Conservation (phyloP, 257 asterid genomes). For the Solanum tarijense region DNA sequence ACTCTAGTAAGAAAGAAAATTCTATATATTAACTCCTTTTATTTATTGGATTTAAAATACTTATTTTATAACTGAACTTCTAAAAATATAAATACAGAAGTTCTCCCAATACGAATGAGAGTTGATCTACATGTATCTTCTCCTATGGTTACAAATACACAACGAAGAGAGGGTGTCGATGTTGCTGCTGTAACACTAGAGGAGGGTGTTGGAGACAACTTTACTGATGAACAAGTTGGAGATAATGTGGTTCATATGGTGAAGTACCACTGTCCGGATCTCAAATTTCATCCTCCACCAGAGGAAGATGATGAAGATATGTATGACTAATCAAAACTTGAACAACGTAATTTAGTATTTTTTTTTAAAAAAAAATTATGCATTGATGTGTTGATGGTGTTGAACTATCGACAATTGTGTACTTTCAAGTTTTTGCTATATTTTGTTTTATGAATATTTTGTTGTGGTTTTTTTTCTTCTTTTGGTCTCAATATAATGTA, state of each 20-base stretch:
- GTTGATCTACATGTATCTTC: background rate
- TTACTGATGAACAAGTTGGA: background rate
- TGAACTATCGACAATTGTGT: too few relatives aligned
- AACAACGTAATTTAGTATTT: background rate
- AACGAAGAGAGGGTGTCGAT: background rate
- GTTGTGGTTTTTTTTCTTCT: background rate
- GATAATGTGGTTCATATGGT: background rate
- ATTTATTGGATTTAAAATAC: too few relatives aligned
- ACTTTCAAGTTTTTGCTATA: too few relatives aligned
- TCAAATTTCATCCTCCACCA: background rate
- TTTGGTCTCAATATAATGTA: background rate
- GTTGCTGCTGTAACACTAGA: too few relatives aligned
- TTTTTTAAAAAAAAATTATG: too few relatives aligned
- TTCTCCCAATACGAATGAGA: background rate
- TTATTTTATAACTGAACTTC: too few relatives aligned
- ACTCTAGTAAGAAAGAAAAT: background rate
- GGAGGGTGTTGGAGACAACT: background rate
- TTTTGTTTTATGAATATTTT: background rate
- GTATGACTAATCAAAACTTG: background rate
- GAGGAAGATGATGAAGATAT: background rate
- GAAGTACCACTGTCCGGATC: background rate
- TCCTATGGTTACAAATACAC: background rate
- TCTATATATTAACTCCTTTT: background rate
- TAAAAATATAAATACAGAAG: too few relatives aligned
- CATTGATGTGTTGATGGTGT: too few relatives aligned